phyloP scores from a whole-genome alignment of 176 grass and related monocot genomes.

The Areca catechu region DNA sequence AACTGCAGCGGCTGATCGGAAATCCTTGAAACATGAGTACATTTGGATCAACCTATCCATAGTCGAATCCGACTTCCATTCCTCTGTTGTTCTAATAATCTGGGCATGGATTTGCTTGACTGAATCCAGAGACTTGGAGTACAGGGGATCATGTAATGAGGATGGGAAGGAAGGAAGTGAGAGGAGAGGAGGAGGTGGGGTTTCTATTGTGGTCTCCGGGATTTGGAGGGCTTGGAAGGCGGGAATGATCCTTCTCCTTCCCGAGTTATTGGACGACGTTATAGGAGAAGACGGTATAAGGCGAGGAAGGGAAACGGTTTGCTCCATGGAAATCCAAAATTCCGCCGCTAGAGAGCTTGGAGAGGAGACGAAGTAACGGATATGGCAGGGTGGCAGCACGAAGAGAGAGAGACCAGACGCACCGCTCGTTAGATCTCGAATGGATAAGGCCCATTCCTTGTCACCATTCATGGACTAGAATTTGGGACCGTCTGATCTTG shows the following conservation, averaged over 20 bases:
- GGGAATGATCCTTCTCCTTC: constrained; percentile 8
- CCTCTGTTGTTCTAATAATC: constrained; percentile 6
- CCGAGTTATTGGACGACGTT: not conserved
- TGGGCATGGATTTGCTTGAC: constrained; percentile 29
- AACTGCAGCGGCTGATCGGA: constrained; percentile 23
- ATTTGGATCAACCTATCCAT: constrained; percentile 24
- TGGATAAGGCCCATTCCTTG: too few species aligned
- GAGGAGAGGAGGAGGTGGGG: constrained; percentile 9
- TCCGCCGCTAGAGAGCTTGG: too few species aligned
- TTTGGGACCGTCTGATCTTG: too few species aligned
- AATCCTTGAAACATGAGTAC: constrained; percentile 24
- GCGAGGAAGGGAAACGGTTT: constrained; percentile 33
- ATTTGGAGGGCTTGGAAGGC: constrained; percentile 8
- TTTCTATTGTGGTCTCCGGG: constrained; percentile 6
- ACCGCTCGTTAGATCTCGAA: too few species aligned
- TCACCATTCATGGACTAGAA: too few species aligned
- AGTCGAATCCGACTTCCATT: not conserved
- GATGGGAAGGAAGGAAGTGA: not conserved
- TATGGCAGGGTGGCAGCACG: too few species aligned
- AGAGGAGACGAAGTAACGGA: too few species aligned
- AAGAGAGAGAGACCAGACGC: too few species aligned
- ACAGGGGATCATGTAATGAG: not conserved
- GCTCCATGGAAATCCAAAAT: constrained; percentile 34
- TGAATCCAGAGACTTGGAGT: constrained; percentile 18
- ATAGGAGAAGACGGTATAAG: constrained; percentile 17